Evolutionary conservation across 306 rosid genomes (phyloP), one percentile per base, ranked within the genome.

Genomic region (Potentilla sterilis): DNA sequence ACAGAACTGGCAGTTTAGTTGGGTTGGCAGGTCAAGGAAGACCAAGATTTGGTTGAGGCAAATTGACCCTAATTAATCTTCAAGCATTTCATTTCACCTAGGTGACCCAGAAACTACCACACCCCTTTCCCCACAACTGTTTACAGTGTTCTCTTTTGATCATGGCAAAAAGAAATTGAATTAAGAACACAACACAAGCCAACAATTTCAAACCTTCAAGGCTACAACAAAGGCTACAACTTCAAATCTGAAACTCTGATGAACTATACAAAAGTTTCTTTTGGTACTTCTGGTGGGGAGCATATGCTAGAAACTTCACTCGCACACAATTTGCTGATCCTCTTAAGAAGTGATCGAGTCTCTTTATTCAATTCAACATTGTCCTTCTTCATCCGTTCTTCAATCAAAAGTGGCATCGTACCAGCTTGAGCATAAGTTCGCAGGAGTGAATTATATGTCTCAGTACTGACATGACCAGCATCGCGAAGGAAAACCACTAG

Each of bases 351-450:
- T 78, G 82, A 67, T 2, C 41, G 86, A 77, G 96, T 90, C 88
- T 92, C 98, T 72, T 83, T 89, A 79, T 92, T 86, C 85, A 81
- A 67, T 83, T 68, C 77, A 75, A 87, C 91, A n/a, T 74, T 80
- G 75, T 92, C 98, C 87, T 80, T 86, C 83, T 78, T 83, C 96
- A 95, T 92, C 81, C 97, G 78, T 76, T 95, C 97, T 34, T 85
- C 81, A 78, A 89, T 86, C 77, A 95, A 64, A 38, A 86, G 89
- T 74, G 98, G 92, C 98, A 92, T 90, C 82, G 86, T 87, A 69
- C 93, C 93, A 54, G 96, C 98, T 69, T 81, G 82, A 38, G 86
- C 96, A 69, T 90, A 92, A 24, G 90, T 86, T 77, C 81, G 78
- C 72, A 92, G 88, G 42, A 88, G 84, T 22, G 78, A 82, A 77